A percentile compares a stretch with the other conserved stretches of the same genome.
These are phyloP conservation scores for Xylaria telfairii DNA, from an alignment of 495 filamentous ascomycete species.

Conservation along the genomic window DNA sequence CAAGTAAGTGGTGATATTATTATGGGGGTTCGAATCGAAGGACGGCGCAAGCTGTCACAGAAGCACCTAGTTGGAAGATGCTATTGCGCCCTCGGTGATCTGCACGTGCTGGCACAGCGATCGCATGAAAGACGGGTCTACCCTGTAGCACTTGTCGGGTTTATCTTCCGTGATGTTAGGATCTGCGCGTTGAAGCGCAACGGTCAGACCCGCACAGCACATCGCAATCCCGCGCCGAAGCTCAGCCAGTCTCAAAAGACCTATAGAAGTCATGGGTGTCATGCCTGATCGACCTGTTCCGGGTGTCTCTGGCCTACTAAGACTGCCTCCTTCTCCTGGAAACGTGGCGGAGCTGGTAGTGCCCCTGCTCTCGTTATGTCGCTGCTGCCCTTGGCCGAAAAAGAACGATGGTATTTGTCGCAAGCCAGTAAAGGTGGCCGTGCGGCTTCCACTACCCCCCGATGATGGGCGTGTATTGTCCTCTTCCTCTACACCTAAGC, in stretches of 20 bases:
- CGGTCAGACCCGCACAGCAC: conserved; percentile 46
- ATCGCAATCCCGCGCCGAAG: conserved; percentile 45
- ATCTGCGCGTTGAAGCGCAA: conserved; percentile 43
- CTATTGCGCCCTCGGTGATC: conserved; percentile 42
- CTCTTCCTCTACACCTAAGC: conserved; percentile 35
- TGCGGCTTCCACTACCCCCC: conserved; percentile 10
- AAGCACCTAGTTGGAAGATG: conserved; percentile 2
- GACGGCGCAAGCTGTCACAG: background rate
- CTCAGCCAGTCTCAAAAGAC: conserved; percentile 32
- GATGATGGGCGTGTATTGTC: conserved; percentile 3
- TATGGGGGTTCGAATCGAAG: background rate
- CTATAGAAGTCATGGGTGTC: conserved; percentile 30
- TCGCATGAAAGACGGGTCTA: conserved; percentile 47
- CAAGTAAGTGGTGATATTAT: background rate
- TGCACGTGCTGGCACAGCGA: conserved; percentile 52
- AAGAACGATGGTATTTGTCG: conserved; percentile 8
- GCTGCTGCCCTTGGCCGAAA: conserved; percentile 19
- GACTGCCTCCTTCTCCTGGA: background rate
- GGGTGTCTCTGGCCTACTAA: conserved; percentile 14
- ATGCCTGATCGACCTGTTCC: conserved; percentile 20
- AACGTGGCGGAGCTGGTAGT: background rate
- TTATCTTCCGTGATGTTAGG: conserved; percentile 18
- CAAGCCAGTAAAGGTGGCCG: conserved; percentile 3
- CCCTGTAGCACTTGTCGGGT: conserved; percentile 25
- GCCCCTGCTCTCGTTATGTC: conserved; percentile 16